Evolutionary conservation across 176 grass and related monocot species (phyloP), one percentile per base, ranked within the genome.

Genomic region (Avena sativa): DNA sequence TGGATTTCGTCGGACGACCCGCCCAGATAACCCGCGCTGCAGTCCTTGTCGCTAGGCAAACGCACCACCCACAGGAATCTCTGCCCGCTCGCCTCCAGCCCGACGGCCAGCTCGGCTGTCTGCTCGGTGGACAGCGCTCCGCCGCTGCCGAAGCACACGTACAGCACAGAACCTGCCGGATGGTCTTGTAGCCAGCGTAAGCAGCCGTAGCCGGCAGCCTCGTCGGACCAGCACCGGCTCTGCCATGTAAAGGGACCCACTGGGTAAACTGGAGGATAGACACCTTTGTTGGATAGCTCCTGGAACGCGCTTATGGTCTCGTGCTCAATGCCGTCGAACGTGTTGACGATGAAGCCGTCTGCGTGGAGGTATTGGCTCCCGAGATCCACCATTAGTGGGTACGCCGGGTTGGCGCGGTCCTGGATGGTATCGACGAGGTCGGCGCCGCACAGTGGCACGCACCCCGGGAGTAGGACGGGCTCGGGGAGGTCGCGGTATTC

Each of bases 131-230:
- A 87, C n/a, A 95, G 71, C n/a, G 91, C 83, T 5, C 91, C 91
- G 4, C 87, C 91, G 66, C 91, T 95, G 47, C 93, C 95, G 3
- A 94, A 85, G 10, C 87, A 97, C 15, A 95, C 82, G 50, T 90
- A 95, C 23, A 95, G 6, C 11, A 92, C 93, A 0, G 93, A 95
- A 2, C 15, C 46, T 3, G 17, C 49, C 2, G 93, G 83, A 51
- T 95, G 95, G 63, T 53, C 56, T 71, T 93, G 93, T 4, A 97
- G 81, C 95, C 95, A 97, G 68, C 72, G 56, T 34, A 93, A 9
- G 46, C 93, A 93, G 23, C 51, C 8, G 9, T 74, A 17, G 63
- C 83, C 14, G 12, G 74, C 79, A 0, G 0, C 20, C 14, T 81
- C 44, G 1, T 66, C 57, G 0, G 6, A 51, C 52, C 47, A 38